These are phyloP conservation scores for Striga asiatica DNA, from an alignment of 257 asterid genomes.

Conservation along the genomic window DNA sequence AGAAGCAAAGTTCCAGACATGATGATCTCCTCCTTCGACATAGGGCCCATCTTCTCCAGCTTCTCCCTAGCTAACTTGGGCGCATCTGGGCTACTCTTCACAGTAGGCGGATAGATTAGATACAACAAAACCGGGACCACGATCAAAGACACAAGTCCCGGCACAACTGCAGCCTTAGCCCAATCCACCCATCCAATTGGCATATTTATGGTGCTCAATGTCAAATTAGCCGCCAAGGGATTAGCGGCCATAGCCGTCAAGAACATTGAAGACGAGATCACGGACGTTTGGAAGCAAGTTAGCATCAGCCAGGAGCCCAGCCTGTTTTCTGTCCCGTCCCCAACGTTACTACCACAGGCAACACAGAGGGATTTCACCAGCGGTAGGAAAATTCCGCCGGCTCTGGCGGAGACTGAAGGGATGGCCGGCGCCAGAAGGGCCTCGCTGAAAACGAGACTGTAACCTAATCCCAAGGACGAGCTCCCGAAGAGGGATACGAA, in stretches of 20 bases:
- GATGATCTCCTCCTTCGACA: constrained; percentile 84
- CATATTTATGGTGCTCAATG: constrained; percentile 52
- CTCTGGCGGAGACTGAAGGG: constrained; percentile 92
- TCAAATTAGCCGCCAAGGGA: constrained; percentile 85
- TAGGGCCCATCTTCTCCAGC: constrained; percentile 88
- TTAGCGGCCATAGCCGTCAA: constrained; percentile 98
- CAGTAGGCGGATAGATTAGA: constrained; percentile 66
- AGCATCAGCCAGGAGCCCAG: constrained; percentile 95
- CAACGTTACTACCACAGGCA: constrained; percentile 85
- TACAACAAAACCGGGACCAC: constrained; percentile 78
- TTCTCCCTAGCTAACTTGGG: constrained; percentile 87
- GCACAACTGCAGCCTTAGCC: constrained; percentile 98
- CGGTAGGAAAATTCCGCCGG: constrained; percentile 93
- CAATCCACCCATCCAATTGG: constrained; percentile 97
- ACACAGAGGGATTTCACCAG: constrained; percentile 81
- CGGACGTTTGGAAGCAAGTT: constrained; percentile 90
- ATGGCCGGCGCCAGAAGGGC: constrained; percentile 94
- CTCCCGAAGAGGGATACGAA: constrained; percentile 83
- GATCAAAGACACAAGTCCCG: constrained; percentile 64
- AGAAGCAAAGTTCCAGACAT: constrained; percentile 92
- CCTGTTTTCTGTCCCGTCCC: constrained; percentile 86
- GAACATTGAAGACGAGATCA: constrained; percentile 87
- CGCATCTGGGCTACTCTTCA: constrained; percentile 93
- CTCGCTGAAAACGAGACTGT: constrained; percentile 91
- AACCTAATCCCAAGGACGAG: constrained; percentile 76